Conservation (phyloP, 139 green algal species). For the Zygnema cylindricum region DNA sequence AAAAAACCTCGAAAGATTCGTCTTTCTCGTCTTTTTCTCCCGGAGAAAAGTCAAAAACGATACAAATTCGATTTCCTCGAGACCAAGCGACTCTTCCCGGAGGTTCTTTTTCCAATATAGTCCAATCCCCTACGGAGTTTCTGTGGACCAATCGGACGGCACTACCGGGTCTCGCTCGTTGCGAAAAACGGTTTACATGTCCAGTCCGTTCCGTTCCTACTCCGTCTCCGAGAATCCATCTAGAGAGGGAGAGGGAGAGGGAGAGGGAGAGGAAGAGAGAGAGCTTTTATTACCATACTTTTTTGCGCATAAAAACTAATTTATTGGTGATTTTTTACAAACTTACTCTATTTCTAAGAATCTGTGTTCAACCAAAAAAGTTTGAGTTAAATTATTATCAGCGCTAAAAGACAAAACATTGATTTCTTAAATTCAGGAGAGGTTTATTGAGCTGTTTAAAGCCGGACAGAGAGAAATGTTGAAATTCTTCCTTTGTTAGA, state of each 20-base stretch:
- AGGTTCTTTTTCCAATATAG: background rate
- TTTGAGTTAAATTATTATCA: background rate
- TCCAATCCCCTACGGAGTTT: background rate
- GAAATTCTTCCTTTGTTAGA: no score
- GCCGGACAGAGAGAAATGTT: no score
- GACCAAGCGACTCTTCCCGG: slow-evolving; percentile 46
- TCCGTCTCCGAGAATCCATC: slow-evolving; percentile 47
- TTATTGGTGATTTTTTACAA: background rate
- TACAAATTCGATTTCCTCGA: slow-evolving; percentile 11
- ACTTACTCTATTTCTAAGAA: background rate
- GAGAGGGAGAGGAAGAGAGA: background rate
- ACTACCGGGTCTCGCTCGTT: slow-evolving; percentile 32
- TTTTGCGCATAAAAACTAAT: background rate
- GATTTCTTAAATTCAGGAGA: background rate
- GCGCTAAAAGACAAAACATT: background rate
- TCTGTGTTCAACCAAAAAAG: background rate
- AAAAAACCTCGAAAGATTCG: no score
- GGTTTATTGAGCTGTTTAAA: no score
- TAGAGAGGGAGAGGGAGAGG: background rate
- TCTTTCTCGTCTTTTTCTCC: slow-evolving; percentile 28
- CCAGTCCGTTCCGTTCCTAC: background rate
- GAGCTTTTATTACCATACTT: background rate
- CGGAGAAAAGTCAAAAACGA: slow-evolving; percentile 51
- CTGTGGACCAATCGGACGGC: slow-evolving; percentile 41
- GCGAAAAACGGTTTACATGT: slow-evolving; percentile 42